Base-by-base conservation (phyloP, 345 rosid species). In the Trapa incisa region DNA sequence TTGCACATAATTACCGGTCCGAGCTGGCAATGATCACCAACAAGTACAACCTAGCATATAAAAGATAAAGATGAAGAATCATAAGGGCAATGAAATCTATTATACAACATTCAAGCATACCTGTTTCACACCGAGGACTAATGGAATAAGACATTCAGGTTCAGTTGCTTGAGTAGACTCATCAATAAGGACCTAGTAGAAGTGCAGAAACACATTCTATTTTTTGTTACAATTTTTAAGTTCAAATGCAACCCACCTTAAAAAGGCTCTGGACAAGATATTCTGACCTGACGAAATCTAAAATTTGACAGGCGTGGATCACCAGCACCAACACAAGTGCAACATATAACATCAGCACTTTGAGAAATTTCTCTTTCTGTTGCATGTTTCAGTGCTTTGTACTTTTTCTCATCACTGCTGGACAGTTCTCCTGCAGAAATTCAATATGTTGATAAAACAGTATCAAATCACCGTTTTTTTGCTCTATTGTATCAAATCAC, bases 1-100 rank as follows among this genome's bases (percentile, higher is more conserved):
- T 95, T 95, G 89, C 99, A 95, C 99, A 95, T 95, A 41, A 95
- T 91, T 70, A 95, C 99, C 1, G 99, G 99, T 71, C 99, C 99
- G 74, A 95, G 99, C 77, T 95, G 99, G 80, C 99, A 95, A 77
- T 95, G 99, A 76, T 95, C 99, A 75, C 99, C 99, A 66, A 95
- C 99, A 78, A 95, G 96, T 72, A 95, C 85, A 71, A 84, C 96
- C 99, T 95, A 75, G 65, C 12, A 67, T 53, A 75, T 62, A 72
- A 36, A 62, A 47, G 6, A 64, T 71, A 33, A 78, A 65, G 56
- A 67, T 17, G 16, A 47, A 67, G 65, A 52, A 71, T 8, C 42
- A 65, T 9, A 65, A 3, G 39, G 13, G 52, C 11, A 61, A 58
- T 10, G 66, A 65, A 10, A 3, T 53, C 41, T 38, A 1, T 37